Evolutionary conservation across 352 stramenopile genomes (phyloP).

Genomic region (Globisporangium takayamanum): DNA sequence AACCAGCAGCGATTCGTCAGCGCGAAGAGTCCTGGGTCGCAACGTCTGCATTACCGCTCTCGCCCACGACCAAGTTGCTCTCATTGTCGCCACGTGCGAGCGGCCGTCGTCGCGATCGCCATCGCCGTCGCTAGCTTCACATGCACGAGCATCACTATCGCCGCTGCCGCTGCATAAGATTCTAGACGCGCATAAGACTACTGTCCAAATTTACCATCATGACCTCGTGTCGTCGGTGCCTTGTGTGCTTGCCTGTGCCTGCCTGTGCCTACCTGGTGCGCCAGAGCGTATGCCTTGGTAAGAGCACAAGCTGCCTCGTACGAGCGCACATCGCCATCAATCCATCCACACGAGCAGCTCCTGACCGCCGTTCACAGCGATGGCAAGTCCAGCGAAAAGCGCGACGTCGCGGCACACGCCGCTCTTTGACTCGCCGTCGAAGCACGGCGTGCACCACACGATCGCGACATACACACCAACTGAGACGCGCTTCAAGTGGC

Average conservation of each 20-base stretch:
- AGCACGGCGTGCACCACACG: constrained; percentile 62
- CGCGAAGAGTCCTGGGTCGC: constrained; percentile 3
- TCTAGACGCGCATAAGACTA: no score
- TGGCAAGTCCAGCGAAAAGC: constrained; percentile 17
- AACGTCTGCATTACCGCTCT: background rate
- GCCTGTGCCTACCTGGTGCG: no score
- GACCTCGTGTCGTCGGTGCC: background rate
- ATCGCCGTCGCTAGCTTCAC: background rate
- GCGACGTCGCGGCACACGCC: constrained; percentile 23
- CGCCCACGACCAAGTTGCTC: background rate
- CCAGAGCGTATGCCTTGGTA: no score
- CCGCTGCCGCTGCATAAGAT: no score
- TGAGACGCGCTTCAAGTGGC: constrained; percentile 70
- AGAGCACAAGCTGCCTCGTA: background rate
- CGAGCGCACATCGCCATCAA: background rate
- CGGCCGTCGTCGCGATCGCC: background rate
- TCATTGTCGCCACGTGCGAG: no score
- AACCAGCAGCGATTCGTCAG: constrained; percentile 1
- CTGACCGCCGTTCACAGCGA: background rate
- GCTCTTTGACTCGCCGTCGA: constrained; percentile 72
- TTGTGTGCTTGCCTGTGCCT: background rate
- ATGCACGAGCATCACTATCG: no score
- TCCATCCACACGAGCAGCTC: background rate
- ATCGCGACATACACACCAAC: constrained; percentile 59
- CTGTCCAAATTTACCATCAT: background rate